Evolutionary conservation across 176 grass and related monocot genomes (phyloP).

Genomic region (Musa schizocarpa): DNA sequence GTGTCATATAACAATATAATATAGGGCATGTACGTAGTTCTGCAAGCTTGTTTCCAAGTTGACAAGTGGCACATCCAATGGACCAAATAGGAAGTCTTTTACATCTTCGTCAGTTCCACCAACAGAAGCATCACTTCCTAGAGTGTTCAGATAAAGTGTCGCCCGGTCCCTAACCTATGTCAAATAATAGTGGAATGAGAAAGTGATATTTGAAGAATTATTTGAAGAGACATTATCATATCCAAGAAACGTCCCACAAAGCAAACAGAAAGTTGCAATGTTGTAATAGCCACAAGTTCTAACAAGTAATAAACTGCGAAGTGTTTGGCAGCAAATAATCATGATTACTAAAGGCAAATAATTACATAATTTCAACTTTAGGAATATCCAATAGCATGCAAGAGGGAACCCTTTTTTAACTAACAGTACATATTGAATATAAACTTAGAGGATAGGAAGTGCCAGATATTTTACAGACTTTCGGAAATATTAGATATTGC

Average conservation of each 20-base stretch:
- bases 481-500: too few species aligned
- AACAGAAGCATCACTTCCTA: constrained; percentile 56
- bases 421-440: background rate
- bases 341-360: background rate
- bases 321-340: background rate
- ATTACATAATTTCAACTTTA: too few species aligned
- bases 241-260: too few species aligned
- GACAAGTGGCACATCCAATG: constrained; percentile 85
- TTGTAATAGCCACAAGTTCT: too few species aligned
- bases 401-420: background rate
- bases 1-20: constrained; percentile 9
- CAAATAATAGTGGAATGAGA: background rate
- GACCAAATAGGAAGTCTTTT: constrained; percentile 83
- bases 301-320: background rate
- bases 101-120: constrained; percentile 72
- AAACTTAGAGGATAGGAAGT: too few species aligned
- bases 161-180: constrained; percentile 84
- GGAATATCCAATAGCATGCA: background rate
- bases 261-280: too few species aligned
- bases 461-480: too few species aligned
- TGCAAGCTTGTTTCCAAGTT: constrained; percentile 80
- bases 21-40: constrained; percentile 58
- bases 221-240: too few species aligned
- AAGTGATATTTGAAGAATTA: background rate
- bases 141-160: constrained; percentile 73